phyloP scores from a whole-genome alignment of 1,139 yeast species.

The Candida freyschussii region DNA sequence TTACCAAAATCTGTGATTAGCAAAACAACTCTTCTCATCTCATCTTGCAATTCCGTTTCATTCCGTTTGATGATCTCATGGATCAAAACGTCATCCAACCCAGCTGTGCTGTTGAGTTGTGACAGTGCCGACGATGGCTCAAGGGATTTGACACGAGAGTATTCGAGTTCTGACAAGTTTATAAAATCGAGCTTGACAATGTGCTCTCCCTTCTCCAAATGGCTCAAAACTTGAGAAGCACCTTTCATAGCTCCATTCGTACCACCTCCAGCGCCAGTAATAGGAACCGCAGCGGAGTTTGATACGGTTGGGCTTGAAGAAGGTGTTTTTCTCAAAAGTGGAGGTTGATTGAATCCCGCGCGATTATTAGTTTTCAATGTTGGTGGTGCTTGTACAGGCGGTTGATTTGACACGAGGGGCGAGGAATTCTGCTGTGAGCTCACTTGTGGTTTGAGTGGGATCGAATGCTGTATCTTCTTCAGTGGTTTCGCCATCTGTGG shows the following conservation, averaged over 20 bases:
- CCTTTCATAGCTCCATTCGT: slow-evolving; percentile 1
- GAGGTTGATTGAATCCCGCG: no score
- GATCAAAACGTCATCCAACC: slow-evolving; percentile 33
- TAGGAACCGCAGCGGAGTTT: neutral
- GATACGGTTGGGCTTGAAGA: no score
- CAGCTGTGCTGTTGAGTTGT: slow-evolving; percentile 22
- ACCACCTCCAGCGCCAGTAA: neutral
- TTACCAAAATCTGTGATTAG: slow-evolving; percentile 36
- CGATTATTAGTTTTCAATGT: no score
- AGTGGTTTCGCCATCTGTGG: no score
- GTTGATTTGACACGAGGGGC: no score
- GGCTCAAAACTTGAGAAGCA: slow-evolving; percentile 5
- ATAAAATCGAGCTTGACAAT: slow-evolving; percentile 38
- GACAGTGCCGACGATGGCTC: slow-evolving; percentile 18
- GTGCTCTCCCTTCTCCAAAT: slow-evolving; percentile 5
- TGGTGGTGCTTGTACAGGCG: no score
- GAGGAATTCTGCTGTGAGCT: no score
- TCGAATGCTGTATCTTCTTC: no score
- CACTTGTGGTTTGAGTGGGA: no score
- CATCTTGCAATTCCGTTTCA: slow-evolving; percentile 33
- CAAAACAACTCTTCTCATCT: slow-evolving; percentile 32
- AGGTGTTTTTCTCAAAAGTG: no score
- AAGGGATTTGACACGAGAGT: slow-evolving; percentile 12
- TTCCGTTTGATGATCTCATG: slow-evolving; percentile 39
- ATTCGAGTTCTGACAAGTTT: slow-evolving; percentile 32